These are phyloP conservation scores for Fraxinus baroniana DNA, from an alignment of 305 asterid genomes.

Conservation along the genomic window DNA sequence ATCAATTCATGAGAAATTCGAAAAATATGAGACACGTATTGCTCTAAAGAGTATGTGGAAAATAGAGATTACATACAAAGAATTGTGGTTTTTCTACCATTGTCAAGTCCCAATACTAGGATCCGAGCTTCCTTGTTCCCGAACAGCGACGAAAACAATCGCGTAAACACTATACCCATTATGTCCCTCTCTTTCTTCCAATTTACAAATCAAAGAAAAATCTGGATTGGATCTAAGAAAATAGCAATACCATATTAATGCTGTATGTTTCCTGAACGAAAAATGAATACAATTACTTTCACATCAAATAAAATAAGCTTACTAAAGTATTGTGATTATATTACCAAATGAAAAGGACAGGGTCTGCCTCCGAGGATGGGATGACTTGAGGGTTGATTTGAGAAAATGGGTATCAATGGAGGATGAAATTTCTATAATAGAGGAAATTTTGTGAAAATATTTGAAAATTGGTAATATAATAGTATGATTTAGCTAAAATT, in stretches of 20 bases:
- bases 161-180: conserved; percentile 81
- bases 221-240: conserved; percentile 37
- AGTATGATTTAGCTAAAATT: too few species aligned
- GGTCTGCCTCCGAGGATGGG: conserved; percentile 14
- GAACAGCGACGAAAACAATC: conserved; percentile 73
- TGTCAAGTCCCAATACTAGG: conserved; percentile 86
- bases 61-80: conserved; percentile 47
- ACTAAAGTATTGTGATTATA: neutral
- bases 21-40: neutral
- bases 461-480: too few species aligned
- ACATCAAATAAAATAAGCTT: neutral
- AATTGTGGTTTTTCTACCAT: conserved; percentile 89
- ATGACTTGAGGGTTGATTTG: too few species aligned
- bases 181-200: conserved; percentile 17
- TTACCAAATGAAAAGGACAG: conserved; percentile 16
- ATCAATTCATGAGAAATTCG: neutral
- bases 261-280: conserved; percentile 8
- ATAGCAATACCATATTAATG: conserved; percentile 3
- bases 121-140: conserved; percentile 93
- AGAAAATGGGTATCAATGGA: neutral
- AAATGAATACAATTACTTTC: neutral
- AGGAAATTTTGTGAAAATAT: too few species aligned
- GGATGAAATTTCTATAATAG: neutral
- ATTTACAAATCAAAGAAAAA: conserved; percentile 13
- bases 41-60: neutral